Percentiles rank a stretch among this genome's conserved stretches.
These are phyloP conservation scores for Phlyctochytrium bullatum DNA, from an alignment of 192 early-diverging fungal species.

Conservation along the genomic window DNA sequence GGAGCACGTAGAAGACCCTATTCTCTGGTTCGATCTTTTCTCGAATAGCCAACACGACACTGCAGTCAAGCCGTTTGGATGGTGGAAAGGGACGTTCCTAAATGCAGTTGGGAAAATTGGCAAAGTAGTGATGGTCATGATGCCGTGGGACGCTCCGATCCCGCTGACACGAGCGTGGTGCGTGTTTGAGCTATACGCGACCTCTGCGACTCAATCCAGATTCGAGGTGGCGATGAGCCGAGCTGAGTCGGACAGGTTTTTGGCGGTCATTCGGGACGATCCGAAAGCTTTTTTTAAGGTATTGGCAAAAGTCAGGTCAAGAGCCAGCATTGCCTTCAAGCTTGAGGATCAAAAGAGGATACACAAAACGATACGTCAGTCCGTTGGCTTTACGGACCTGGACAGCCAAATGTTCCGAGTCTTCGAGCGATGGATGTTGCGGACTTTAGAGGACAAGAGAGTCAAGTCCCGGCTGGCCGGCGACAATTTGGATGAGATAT, in stretches of 20 bases:
- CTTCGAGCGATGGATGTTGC: not conserved
- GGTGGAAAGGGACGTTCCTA: constrained; percentile 28
- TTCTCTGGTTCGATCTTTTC: constrained; percentile 33
- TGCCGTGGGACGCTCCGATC: constrained; percentile 28
- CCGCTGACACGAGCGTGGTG: constrained; percentile 32
- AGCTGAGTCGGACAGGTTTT: not conserved
- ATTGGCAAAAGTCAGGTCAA: not conserved
- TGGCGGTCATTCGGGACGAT: not conserved
- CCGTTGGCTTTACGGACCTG: not conserved
- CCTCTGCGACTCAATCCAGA: not conserved
- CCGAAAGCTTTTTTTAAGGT: not conserved
- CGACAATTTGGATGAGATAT: not conserved
- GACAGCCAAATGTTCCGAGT: constrained; percentile 6
- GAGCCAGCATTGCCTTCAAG: not conserved
- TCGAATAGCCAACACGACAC: constrained; percentile 30
- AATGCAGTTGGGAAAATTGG: constrained; percentile 29
- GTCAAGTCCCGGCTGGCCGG: not conserved
- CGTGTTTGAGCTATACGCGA: constrained; percentile 30
- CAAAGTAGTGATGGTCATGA: constrained; percentile 27
- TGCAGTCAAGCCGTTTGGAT: constrained; percentile 17
- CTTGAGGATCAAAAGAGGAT: not conserved
- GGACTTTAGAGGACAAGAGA: not conserved
- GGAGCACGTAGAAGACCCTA: not conserved
- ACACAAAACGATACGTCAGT: not conserved
- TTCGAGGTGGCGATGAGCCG: constrained; percentile 10